phyloP scores from a whole-genome alignment of 257 asterid species.

The Anisodus tanguticus region DNA sequence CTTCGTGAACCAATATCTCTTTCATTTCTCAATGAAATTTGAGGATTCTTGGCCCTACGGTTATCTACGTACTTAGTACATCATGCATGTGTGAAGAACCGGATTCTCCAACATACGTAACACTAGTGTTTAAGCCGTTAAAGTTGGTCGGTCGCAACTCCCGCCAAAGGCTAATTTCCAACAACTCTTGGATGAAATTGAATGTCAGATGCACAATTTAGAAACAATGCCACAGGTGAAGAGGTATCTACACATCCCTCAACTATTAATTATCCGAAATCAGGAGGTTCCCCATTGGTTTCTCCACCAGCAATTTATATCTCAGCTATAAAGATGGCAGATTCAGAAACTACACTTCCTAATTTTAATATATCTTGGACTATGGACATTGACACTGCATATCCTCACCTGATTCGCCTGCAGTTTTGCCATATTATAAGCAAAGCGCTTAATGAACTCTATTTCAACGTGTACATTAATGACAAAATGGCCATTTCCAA shows the following conservation, averaged over 20 bases:
- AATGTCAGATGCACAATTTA: slow-evolving; percentile 33
- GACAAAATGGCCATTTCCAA: slow-evolving; percentile 39
- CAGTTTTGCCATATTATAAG: slow-evolving; percentile 39
- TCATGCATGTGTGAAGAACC: too few relatives aligned
- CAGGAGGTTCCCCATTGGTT: slow-evolving; percentile 28
- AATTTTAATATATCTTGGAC: slow-evolving; percentile 35
- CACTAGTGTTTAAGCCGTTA: too few relatives aligned
- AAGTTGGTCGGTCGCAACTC: too few relatives aligned
- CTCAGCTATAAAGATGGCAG: slow-evolving; percentile 30
- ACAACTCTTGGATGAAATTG: slow-evolving; percentile 53
- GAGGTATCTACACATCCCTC: slow-evolving; percentile 26
- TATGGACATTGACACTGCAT: slow-evolving; percentile 29
- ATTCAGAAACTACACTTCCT: slow-evolving; percentile 27
- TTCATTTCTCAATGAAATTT: too few relatives aligned
- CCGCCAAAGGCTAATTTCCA: too few relatives aligned
- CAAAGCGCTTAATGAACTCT: slow-evolving; percentile 35
- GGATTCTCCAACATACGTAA: too few relatives aligned
- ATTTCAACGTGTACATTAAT: slow-evolving; percentile 37
- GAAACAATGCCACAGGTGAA: slow-evolving; percentile 27
- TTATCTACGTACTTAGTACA: too few relatives aligned
- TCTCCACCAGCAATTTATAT: slow-evolving; percentile 30
- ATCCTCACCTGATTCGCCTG: slow-evolving; percentile 32
- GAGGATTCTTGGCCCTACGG: too few relatives aligned
- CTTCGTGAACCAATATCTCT: too few relatives aligned
- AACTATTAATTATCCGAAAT: slow-evolving; percentile 13